Evolutionary conservation across 2,329 filamentous ascomycete species (phyloP).

Genomic region (Leptographium galeiforme): DNA sequence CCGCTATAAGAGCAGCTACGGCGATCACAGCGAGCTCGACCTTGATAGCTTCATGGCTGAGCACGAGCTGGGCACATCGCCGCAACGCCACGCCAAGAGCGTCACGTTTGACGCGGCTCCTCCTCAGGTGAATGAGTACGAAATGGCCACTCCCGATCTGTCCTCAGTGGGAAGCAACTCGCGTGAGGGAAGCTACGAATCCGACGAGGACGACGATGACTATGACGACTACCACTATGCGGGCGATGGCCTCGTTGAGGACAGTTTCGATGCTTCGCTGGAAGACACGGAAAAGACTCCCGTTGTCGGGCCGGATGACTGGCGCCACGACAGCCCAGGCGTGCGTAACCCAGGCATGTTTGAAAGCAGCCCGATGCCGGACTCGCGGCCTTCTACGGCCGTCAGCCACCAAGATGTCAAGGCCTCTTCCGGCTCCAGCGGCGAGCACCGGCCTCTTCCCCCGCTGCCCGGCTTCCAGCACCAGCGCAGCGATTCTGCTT

Average conservation of each 20-base stretch:
- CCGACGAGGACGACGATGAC: conserved; percentile 62
- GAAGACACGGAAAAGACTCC: conserved; percentile 96
- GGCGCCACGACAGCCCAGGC: conserved; percentile 58
- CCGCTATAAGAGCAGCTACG: conserved; percentile 54
- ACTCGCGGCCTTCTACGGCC: conserved; percentile 29
- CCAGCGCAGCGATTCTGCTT: conserved; percentile 32
- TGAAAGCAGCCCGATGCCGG: conserved; percentile 56
- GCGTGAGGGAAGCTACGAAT: conserved; percentile 86
- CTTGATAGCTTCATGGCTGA: conserved; percentile 49
- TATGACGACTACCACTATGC: conserved; percentile 38
- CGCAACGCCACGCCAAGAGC: conserved; percentile 84
- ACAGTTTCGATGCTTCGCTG: conserved; percentile 90
- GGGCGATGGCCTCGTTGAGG: conserved; percentile 50
- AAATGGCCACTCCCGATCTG: conserved; percentile 94
- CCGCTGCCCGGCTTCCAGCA: conserved; percentile 58
- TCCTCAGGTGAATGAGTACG: conserved; percentile 92
- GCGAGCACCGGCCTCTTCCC: conserved; percentile 72
- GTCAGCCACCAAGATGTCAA: conserved; percentile 48
- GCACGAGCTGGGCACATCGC: conserved; percentile 46
- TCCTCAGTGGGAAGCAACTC: conserved; percentile 84
- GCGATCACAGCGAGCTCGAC: conserved; percentile 57
- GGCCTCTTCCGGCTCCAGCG: conserved; percentile 64
- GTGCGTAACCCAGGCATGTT: conserved; percentile 42
- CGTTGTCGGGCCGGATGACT: conserved; percentile 93
- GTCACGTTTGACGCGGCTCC: conserved; percentile 93